Evolutionary conservation across 495 filamentous ascomycete species (phyloP).

Genomic region (Corynascus novoguineensis): DNA sequence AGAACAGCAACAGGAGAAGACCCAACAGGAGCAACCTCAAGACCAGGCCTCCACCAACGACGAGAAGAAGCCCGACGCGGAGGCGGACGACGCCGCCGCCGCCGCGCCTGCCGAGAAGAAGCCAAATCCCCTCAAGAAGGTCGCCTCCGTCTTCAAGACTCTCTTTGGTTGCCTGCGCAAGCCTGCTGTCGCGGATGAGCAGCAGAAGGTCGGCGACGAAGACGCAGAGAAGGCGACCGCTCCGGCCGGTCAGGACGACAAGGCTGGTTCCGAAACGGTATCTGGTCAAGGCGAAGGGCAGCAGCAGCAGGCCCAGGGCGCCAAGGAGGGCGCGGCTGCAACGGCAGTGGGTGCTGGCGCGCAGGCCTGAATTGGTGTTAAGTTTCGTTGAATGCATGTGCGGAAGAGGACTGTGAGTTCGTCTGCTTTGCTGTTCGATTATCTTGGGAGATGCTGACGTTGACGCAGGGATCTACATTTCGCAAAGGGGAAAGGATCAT

Average conservation of each 20-base stretch:
- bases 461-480: background rate
- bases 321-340: background rate
- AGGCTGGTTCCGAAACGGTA: background rate
- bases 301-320: background rate
- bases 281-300: background rate
- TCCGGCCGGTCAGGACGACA: background rate
- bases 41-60: background rate
- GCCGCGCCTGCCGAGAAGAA: constrained; percentile 7
- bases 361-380: background rate
- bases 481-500: background rate
- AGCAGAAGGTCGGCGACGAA: background rate
- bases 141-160: constrained; percentile 6
- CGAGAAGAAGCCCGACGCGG: background rate
- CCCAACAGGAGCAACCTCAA: background rate
- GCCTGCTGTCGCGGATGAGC: background rate
- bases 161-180: constrained; percentile 16
- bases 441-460: background rate
- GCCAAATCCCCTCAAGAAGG: constrained; percentile 13
- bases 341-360: too few species aligned
- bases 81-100: background rate
- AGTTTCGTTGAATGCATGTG: background rate
- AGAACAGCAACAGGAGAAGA: background rate
- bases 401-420: background rate
- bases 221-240: background rate
- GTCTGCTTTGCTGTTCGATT: background rate